A percentile compares a stretch with the other conserved stretches of the same genome.
Evolutionary conservation across 2,329 filamentous ascomycete genomes (phyloP).

Genomic region (Arthrobotrys sinensis): DNA sequence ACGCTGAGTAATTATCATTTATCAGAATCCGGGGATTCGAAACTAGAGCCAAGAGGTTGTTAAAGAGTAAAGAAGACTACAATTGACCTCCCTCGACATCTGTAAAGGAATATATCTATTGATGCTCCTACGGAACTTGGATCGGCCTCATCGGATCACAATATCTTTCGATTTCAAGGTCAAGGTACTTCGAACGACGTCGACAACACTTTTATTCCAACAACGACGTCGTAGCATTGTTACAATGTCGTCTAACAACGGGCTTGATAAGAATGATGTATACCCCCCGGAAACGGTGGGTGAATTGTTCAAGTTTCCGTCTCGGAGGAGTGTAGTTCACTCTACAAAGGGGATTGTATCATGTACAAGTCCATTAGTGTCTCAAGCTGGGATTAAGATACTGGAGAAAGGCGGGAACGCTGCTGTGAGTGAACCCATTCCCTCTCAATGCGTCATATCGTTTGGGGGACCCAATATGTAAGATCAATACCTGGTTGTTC

Average conservation of each 20-base stretch:
- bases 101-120: neutral
- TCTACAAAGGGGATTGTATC: slow-evolving; percentile 90
- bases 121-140: neutral
- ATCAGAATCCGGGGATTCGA: slow-evolving; percentile 10
- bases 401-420: slow-evolving; percentile 92
- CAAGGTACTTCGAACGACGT: neutral
- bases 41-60: neutral
- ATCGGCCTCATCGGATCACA: neutral
- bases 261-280: slow-evolving; percentile 25
- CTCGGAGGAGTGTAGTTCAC: slow-evolving; percentile 90
- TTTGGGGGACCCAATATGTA: neutral
- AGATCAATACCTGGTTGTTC: neutral
- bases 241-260: slow-evolving; percentile 17
- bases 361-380: slow-evolving; percentile 89
- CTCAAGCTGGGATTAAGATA: slow-evolving; percentile 86
- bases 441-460: no score
- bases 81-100: neutral
- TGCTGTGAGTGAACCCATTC: slow-evolving; percentile 75
- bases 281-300: slow-evolving; percentile 63
- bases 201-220: slow-evolving; percentile 43
- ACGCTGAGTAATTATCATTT: neutral
- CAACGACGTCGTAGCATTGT: neutral
- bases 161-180: neutral
- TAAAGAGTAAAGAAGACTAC: neutral
- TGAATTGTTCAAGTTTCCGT: slow-evolving; percentile 78